Percentiles rank a stretch among this genome's conserved stretches.
phyloP scores from a whole-genome alignment of 108 stramenopile genomes.

The Hondaea fermentalgiana region DNA sequence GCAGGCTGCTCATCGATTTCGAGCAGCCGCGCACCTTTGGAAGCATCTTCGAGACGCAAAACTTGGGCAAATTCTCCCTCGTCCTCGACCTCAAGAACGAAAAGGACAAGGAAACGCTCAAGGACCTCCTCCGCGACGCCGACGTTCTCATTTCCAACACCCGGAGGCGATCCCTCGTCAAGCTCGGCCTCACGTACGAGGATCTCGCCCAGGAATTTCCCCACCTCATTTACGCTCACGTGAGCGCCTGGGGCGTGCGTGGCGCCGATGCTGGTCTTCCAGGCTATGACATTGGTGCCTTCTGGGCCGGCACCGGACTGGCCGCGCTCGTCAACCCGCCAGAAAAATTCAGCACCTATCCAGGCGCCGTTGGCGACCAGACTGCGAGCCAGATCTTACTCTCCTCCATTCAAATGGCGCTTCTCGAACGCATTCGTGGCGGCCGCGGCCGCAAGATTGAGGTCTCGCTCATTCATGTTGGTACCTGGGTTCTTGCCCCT shows the following conservation, averaged over 20 bases:
- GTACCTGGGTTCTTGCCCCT: not conserved
- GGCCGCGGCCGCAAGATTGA: not conserved
- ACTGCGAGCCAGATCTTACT: not conserved
- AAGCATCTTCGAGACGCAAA: not conserved
- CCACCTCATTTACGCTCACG: constrained; percentile 17
- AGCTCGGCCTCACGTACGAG: not conserved
- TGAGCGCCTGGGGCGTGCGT: not conserved
- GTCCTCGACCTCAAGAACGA: not conserved
- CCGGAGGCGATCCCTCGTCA: not conserved
- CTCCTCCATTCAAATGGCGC: not conserved
- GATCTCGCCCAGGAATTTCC: not conserved
- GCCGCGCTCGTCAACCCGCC: not conserved
- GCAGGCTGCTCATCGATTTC: not conserved
- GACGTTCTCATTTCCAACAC: not conserved
- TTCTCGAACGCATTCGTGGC: not conserved
- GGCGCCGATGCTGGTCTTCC: not conserved
- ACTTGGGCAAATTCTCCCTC: not conserved
- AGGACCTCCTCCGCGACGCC: not conserved
- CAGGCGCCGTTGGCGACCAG: not conserved
- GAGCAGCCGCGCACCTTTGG: not conserved
- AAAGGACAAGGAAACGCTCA: not conserved
- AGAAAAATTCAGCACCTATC: not conserved
- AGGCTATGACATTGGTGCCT: not conserved
- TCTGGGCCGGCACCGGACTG: not conserved
- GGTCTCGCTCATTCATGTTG: not conserved